Base-by-base conservation (phyloP, 257 asterid genomes). In the Nicotiana knightiana region DNA sequence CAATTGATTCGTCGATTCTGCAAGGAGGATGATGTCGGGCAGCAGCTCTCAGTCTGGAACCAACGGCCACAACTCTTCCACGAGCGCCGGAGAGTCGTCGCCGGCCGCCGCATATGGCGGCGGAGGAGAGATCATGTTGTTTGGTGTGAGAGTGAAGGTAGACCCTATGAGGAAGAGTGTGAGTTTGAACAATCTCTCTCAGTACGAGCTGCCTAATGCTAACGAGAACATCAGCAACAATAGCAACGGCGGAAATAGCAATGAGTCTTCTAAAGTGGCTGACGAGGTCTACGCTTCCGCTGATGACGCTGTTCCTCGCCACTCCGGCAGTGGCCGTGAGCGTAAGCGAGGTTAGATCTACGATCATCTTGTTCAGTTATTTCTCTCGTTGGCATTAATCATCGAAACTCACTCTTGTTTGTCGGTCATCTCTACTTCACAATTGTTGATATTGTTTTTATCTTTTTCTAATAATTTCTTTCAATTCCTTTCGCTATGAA, bases 121-220 rank as follows among this genome's bases (percentile, higher is more conserved):
- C 0, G 70, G 33, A 9, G 83, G 83, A 18, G 98, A 90, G 88
- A 85, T 95, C 81, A 89, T 93, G 89, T 26, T 95, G 90, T 93
- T 95, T 68, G 99, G 99, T 0, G 97, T 95, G 35, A 87, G 98
- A 88, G 90, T 95, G 4, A 88, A 84, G 53, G 96, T 92, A 71
- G 99, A 95, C 81, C 97, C 96, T 1, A 86, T 95, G 93, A 91
- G 99, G 87, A 95, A 95, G 88, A 89, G 96, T 32, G 98, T 90
- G 39, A 95, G 99, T 89, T 89, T 93, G 97, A 93, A 88, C 48
- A 89, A 95, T 82, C 92, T 95, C 1, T 90, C 97, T 0, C 91
- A 92, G 77, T 95, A 95, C 76, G 91, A 87, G 81, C 93, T 88
- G 16, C 81, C 85, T 5, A 78, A 46, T 57, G 37, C 37, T 64